These are phyloP conservation scores for Phytophthora pisi DNA, from an alignment of 352 stramenopile genomes.

Conservation along the genomic window DNA sequence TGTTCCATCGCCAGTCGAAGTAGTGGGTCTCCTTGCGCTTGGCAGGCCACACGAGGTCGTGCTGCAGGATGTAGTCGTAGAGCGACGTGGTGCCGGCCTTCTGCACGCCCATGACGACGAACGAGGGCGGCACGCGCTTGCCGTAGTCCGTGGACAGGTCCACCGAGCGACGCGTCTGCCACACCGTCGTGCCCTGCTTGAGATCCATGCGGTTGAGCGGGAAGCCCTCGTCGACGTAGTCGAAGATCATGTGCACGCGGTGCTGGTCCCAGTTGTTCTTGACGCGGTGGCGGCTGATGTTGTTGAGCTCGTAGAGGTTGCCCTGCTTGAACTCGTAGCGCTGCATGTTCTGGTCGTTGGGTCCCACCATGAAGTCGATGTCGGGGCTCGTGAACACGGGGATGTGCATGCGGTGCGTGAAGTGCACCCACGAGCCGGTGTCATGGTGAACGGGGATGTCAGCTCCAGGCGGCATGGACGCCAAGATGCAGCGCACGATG, in stretches of 20 bases:
- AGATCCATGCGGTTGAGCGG: slow-evolving; percentile 76
- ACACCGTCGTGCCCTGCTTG: slow-evolving; percentile 89
- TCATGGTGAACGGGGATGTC: slow-evolving; percentile 98
- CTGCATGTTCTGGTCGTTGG: slow-evolving; percentile 83
- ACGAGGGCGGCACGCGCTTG: slow-evolving; percentile 85
- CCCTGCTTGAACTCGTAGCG: slow-evolving; percentile 93
- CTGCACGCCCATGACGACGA: slow-evolving; percentile 95
- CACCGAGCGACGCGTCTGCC: slow-evolving; percentile 96
- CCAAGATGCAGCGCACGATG: slow-evolving; percentile 95
- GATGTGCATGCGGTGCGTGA: slow-evolving; percentile 97
- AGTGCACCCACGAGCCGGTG: slow-evolving; percentile 96
- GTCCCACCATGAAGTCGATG: slow-evolving; percentile 87
- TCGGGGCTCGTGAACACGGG: slow-evolving; percentile 91
- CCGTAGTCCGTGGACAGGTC: slow-evolving; percentile 90
- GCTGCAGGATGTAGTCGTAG: slow-evolving; percentile 98
- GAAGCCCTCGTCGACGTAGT: slow-evolving; percentile 94
- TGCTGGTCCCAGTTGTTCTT: slow-evolving; percentile 92
- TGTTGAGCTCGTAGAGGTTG: slow-evolving; percentile 99
- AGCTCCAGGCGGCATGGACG: slow-evolving; percentile 93
- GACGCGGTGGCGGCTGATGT: slow-evolving; percentile 96
- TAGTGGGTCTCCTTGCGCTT: slow-evolving; percentile 97
- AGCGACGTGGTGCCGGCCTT: slow-evolving; percentile 97
- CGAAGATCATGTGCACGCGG: slow-evolving; percentile 98
- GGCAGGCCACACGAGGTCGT: slow-evolving; percentile 93
- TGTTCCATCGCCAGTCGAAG: slow-evolving; percentile 98